Evolutionary conservation across 2,329 filamentous ascomycete genomes (phyloP).

Genomic region (Setomelanomma holmii): DNA sequence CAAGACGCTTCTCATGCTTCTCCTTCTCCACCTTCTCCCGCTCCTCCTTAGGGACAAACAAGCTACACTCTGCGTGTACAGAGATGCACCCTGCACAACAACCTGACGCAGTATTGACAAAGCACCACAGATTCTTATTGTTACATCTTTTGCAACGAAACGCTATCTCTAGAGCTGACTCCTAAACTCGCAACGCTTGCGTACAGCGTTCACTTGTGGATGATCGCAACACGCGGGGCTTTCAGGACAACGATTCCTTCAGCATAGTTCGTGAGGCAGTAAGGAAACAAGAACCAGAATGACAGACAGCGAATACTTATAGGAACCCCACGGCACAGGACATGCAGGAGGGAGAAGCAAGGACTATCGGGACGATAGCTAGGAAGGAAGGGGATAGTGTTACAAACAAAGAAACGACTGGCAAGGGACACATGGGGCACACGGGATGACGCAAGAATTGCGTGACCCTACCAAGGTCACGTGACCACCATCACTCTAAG

Average conservation of each 20-base stretch:
- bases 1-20: background rate
- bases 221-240: background rate
- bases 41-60: background rate
- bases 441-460: too few species aligned
- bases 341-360: background rate
- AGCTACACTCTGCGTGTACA: background rate
- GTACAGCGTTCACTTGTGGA: background rate
- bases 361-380: background rate
- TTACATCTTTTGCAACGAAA: background rate
- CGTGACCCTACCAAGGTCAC: background rate
- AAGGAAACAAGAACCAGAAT: background rate
- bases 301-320: background rate
- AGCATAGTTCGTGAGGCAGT: background rate
- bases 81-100: background rate
- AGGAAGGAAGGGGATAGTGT: background rate
- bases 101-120: background rate
- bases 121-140: background rate
- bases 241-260: background rate
- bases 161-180: background rate
- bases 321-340: background rate
- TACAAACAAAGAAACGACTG: too few species aligned
- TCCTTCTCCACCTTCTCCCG: background rate
- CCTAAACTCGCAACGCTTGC: background rate
- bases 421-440: too few species aligned
- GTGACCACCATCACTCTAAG: background rate